phyloP scores from a whole-genome alignment of 176 grass and related monocot species.

The Chrysopogon serrulatus region DNA sequence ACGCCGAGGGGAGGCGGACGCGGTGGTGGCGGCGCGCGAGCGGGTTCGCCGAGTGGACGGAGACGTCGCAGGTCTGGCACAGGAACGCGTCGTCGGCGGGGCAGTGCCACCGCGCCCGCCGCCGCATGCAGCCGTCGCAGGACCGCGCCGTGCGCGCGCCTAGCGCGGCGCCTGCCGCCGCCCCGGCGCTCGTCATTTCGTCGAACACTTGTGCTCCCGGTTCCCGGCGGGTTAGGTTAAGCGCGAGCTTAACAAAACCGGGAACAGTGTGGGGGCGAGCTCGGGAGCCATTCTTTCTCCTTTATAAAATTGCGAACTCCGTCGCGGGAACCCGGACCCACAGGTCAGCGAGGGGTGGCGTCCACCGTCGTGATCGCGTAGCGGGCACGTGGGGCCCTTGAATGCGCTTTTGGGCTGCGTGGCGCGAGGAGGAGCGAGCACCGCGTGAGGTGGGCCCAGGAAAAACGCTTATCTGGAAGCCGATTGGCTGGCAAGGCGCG shows the following conservation, averaged over 20 bases:
- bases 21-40: conserved; percentile 80
- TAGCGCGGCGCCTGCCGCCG: conserved; percentile 30
- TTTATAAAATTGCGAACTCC: conserved; percentile 24
- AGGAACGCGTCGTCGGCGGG: conserved; percentile 76
- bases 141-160: conserved; percentile 64
- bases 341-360: background rate
- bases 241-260: conserved; percentile 9
- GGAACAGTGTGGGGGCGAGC: conserved; percentile 29
- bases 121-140: conserved; percentile 78
- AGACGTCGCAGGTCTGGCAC: conserved; percentile 71
- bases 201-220: background rate
- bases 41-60: conserved; percentile 87
- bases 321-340: background rate
- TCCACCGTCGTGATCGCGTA: background rate
- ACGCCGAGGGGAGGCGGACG: conserved; percentile 41
- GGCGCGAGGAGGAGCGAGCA: background rate
- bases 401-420: conserved; percentile 46
- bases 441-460: background rate
- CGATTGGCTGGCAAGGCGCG: conserved; percentile 45
- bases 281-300: background rate
- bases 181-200: conserved; percentile 35
- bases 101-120: conserved; percentile 76
- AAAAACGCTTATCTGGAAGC: conserved; percentile 52
- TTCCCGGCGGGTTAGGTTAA: conserved; percentile 15
- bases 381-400: conserved; percentile 3